Evolutionary conservation across 1,284 basidiomycete genomes (phyloP).

Genomic region (Cryptococcus wingfieldii): DNA sequence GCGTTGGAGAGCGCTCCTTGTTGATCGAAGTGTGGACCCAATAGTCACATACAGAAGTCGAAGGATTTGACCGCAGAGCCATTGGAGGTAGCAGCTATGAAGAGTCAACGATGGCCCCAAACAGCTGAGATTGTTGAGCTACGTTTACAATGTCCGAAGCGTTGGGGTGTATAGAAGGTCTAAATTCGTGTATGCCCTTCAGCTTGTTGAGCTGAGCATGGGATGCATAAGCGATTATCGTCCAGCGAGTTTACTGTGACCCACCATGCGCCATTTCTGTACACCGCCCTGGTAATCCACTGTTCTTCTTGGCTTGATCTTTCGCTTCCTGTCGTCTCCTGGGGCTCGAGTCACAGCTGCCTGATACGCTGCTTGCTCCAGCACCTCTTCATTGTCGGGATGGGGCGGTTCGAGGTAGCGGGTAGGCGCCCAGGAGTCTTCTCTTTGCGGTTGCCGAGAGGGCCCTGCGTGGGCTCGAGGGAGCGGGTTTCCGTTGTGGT

Average conservation of each 20-base stretch:
- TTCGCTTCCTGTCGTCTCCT: constrained; percentile 61
- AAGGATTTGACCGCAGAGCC: constrained; percentile 81
- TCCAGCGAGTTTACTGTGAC: constrained; percentile 33
- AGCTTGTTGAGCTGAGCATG: constrained; percentile 63
- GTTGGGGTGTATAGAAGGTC: constrained; percentile 71
- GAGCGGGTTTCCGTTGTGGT: not conserved
- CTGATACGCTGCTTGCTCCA: constrained; percentile 69
- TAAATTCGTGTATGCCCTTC: constrained; percentile 66
- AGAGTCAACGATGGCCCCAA: not conserved
- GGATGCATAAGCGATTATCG: not conserved
- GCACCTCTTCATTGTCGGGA: constrained; percentile 69
- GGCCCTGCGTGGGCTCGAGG: not conserved
- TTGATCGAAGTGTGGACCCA: constrained; percentile 98
- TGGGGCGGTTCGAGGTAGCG: constrained; percentile 54
- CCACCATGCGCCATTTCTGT: constrained; percentile 73
- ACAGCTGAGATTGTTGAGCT: constrained; percentile 6
- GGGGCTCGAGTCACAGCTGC: constrained; percentile 55
- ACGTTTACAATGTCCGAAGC: constrained; percentile 81
- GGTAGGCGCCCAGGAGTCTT: constrained; percentile 52
- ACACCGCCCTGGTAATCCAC: constrained; percentile 90
- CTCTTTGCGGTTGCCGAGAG: constrained; percentile 8
- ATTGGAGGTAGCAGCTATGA: constrained; percentile 80
- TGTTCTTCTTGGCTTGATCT: constrained; percentile 84
- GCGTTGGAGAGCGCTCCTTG: constrained; percentile 95
- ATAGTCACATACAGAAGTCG: constrained; percentile 88